Evolutionary conservation across 169 alveolate species (phyloP).

Genomic region (Plasmodium inui): DNA sequence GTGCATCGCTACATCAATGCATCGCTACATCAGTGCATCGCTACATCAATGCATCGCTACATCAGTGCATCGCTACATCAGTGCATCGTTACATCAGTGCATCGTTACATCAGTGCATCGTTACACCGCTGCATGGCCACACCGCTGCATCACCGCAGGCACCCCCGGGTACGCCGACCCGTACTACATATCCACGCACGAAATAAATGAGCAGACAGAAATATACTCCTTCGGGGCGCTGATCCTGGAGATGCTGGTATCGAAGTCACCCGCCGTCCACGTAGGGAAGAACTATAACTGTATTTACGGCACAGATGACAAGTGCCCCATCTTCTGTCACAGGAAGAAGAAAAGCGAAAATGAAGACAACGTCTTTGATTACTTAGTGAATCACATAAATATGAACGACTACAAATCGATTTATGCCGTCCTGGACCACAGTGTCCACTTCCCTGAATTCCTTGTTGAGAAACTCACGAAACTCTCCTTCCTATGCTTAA

Average conservation of each 20-base stretch:
- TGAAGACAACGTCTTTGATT: constrained; percentile 63
- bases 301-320: constrained; percentile 29
- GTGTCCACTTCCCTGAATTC: constrained; percentile 64
- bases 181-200: constrained; percentile 67
- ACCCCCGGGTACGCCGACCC: constrained; percentile 75
- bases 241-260: constrained; percentile 61
- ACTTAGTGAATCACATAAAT: constrained; percentile 52
- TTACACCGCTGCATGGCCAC: neutral
- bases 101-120: neutral
- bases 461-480: constrained; percentile 54
- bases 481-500: constrained; percentile 46
- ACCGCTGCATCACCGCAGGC: neutral
- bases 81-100: neutral
- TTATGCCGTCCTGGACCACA: constrained; percentile 47
- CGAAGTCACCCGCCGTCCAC: constrained; percentile 68
- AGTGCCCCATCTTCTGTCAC: constrained; percentile 39
- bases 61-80: neutral
- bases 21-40: too few species aligned
- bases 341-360: constrained; percentile 40
- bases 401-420: constrained; percentile 61
- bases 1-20: neutral
- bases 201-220: constrained; percentile 73
- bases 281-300: constrained; percentile 62
- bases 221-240: constrained; percentile 68
- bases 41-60: too few species aligned